Evolutionary conservation across 2,329 filamentous ascomycete species (phyloP).

Genomic region (Fusarium burgessii): DNA sequence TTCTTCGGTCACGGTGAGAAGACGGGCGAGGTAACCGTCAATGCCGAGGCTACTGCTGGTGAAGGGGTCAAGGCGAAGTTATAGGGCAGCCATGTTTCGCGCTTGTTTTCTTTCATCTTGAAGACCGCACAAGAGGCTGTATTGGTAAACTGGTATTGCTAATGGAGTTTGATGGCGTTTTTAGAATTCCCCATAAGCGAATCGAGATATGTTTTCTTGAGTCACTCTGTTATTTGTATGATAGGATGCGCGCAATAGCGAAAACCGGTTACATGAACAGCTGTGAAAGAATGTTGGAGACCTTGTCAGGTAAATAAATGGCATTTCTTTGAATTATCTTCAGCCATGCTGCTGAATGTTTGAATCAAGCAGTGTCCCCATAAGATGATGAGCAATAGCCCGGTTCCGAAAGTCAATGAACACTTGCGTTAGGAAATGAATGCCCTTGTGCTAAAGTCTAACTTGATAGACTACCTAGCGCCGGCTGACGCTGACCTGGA

Average conservation of each 20-base stretch:
- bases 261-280: neutral
- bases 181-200: slow-evolving; percentile 21
- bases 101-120: neutral
- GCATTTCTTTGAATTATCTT: neutral
- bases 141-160: neutral
- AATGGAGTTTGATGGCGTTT: slow-evolving; percentile 44
- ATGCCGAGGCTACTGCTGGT: slow-evolving; percentile 83
- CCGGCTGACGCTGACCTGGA: neutral
- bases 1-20: slow-evolving; percentile 91
- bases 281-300: neutral
- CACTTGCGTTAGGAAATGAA: neutral
- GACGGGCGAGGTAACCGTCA: slow-evolving; percentile 83
- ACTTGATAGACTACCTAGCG: too few species aligned
- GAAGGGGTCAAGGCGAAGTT: slow-evolving; percentile 56
- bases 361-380: neutral
- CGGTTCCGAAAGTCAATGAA: neutral
- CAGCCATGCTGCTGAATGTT: neutral
- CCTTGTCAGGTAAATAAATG: neutral
- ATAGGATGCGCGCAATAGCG: slow-evolving; percentile 7
- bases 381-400: neutral
- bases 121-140: neutral
- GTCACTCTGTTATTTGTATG: slow-evolving; percentile 15
- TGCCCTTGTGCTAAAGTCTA: neutral
- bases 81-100: slow-evolving; percentile 38
- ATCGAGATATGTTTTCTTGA: slow-evolving; percentile 5